A percentile compares a stretch with the other conserved stretches of the same genome.
Evolutionary conservation across 306 rosid species (phyloP).

Genomic region (Psophocarpus tetragonolobus): DNA sequence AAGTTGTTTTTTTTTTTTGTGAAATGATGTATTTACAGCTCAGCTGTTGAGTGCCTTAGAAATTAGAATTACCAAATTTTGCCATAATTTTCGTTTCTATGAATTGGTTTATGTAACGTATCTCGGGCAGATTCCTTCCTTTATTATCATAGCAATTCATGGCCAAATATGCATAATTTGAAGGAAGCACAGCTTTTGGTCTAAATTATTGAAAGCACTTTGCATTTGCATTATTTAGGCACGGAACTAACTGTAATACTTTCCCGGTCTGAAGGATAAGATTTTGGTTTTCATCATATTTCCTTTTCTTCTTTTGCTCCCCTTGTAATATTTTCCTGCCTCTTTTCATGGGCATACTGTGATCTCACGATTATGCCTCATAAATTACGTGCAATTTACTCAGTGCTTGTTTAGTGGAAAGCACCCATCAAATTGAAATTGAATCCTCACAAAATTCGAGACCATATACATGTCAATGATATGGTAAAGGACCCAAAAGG

Average conservation of each 20-base stretch:
- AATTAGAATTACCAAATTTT: background rate
- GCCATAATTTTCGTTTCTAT: background rate
- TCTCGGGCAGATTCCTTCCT: background rate
- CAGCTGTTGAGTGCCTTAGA: no score
- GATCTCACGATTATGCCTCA: background rate
- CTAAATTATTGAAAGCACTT: conserved; percentile 18
- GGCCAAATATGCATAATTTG: background rate
- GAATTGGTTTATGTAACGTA: background rate
- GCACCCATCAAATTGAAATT: conserved; percentile 34
- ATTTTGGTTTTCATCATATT: background rate
- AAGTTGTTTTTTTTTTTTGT: no score
- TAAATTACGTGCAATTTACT: conserved; percentile 26
- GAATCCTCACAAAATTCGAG: conserved; percentile 24
- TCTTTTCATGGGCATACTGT: background rate
- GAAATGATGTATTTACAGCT: no score
- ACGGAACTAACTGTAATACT: background rate
- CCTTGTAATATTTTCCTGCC: background rate
- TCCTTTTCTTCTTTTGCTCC: background rate
- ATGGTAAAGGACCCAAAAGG: background rate
- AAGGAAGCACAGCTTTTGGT: background rate
- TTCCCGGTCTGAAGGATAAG: background rate
- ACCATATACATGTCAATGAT: conserved; percentile 16
- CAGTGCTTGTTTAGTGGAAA: conserved; percentile 37
- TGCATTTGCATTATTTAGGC: background rate
- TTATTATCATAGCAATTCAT: background rate